phyloP scores from a whole-genome alignment of 2,329 filamentous ascomycete genomes.

The Ascochyta clinopodiicola region DNA sequence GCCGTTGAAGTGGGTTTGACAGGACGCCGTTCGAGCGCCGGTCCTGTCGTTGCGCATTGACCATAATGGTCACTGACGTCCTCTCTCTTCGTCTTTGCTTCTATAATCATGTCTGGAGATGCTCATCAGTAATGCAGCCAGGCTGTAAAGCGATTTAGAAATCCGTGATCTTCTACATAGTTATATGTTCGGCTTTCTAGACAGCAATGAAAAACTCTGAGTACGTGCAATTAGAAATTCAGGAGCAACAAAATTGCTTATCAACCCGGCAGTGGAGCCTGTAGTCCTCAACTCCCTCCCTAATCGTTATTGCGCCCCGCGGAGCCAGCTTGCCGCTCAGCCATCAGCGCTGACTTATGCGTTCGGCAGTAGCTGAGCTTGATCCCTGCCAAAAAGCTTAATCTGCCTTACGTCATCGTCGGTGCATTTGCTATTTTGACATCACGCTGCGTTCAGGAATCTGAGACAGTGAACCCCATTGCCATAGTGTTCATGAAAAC shows the following conservation, averaged over 20 bases:
- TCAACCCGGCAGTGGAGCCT: slow-evolving; percentile 4
- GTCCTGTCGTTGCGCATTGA: background rate
- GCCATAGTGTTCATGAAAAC: background rate
- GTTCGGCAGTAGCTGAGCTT: slow-evolving; percentile 5
- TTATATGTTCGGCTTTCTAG: too few species aligned
- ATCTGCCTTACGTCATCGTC: slow-evolving; percentile 2
- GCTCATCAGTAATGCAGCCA: too few species aligned
- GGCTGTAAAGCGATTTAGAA: too few species aligned
- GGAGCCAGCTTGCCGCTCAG: background rate
- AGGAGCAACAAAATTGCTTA: slow-evolving; percentile 9
- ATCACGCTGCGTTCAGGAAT: slow-evolving; percentile 1
- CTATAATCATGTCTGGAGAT: too few species aligned
- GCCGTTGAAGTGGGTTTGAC: slow-evolving; percentile 2
- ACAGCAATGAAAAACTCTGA: too few species aligned
- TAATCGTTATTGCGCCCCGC: background rate
- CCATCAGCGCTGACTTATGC: background rate
- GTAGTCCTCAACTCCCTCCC: slow-evolving; percentile 4
- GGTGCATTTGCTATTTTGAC: background rate
- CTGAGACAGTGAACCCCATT: background rate
- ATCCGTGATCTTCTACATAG: too few species aligned
- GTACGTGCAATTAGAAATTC: background rate
- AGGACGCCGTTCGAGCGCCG: slow-evolving; percentile 7
- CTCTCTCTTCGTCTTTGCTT: too few species aligned
- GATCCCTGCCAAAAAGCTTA: slow-evolving; percentile 1
- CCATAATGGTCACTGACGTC: background rate